Percentiles rank a stretch among this genome's conserved stretches.
Evolutionary conservation across 768 basidiomycete species (phyloP).

Genomic region (Asterophora parasitica): DNA sequence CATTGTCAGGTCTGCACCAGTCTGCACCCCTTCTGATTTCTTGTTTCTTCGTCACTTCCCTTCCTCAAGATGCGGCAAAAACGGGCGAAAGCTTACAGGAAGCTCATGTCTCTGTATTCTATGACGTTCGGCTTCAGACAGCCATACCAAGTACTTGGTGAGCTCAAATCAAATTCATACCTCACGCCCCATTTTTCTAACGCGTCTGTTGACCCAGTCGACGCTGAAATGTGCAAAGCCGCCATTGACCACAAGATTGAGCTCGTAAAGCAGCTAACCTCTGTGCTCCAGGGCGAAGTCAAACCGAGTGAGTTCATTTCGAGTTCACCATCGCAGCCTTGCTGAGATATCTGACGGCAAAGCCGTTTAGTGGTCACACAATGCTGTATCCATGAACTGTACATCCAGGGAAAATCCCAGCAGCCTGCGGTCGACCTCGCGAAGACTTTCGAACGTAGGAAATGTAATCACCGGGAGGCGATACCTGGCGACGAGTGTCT

Average conservation of each 20-base stretch:
- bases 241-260: conserved; percentile 70
- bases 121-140: conserved; percentile 87
- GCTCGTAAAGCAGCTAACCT: conserved; percentile 65
- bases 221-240: conserved; percentile 75
- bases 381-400: conserved; percentile 92
- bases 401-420: conserved; percentile 69
- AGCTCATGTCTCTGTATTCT: conserved; percentile 88
- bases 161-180: conserved; percentile 12
- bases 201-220: conserved; percentile 45
- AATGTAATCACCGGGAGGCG: conserved; percentile 92
- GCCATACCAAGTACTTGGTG: conserved; percentile 91
- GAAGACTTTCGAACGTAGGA: conserved; percentile 87
- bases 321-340: conserved; percentile 3
- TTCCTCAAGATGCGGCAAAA: conserved; percentile 78
- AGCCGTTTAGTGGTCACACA: conserved; percentile 92
- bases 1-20: no score
- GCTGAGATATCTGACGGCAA: conserved; percentile 32
- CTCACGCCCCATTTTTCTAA: conserved; percentile 11
- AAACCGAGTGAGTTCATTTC: conserved; percentile 76
- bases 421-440: conserved; percentile 85
- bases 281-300: conserved; percentile 79
- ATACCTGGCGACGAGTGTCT: conserved; percentile 85
- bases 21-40: neutral
- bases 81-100: conserved; percentile 90
- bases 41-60: neutral